phyloP scores from a whole-genome alignment of 192 early-diverging fungal species.

The Fimicolochytrium jonesii region DNA sequence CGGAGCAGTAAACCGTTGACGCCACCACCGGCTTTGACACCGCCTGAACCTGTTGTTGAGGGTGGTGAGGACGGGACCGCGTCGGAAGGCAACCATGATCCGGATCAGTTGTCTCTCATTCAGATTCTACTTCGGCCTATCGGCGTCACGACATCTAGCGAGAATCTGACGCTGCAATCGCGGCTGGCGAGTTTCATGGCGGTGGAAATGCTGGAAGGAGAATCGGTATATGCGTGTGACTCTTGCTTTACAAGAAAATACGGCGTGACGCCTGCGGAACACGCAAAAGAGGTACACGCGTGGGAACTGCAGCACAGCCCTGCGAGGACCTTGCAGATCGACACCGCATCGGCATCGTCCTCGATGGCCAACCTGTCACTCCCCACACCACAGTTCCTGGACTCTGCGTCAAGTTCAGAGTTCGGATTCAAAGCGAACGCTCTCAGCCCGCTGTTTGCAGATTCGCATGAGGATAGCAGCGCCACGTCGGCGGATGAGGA shows the following conservation, averaged over 20 bases:
- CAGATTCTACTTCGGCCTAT: conserved; percentile 12
- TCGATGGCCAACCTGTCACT: no score
- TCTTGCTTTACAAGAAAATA: conserved; percentile 47
- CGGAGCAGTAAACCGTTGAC: background rate
- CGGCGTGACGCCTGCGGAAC: conserved; percentile 12
- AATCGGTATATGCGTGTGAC: conserved; percentile 61
- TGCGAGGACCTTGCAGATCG: background rate
- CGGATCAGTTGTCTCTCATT: conserved; percentile 6
- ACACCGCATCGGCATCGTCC: no score
- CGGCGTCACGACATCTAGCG: background rate
- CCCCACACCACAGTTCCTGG: no score
- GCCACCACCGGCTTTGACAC: background rate
- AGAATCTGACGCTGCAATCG: conserved; percentile 9
- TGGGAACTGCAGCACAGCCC: background rate
- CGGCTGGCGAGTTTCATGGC: conserved; percentile 46
- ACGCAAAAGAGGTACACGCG: background rate
- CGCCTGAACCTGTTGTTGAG: background rate
- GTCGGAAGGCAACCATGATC: background rate
- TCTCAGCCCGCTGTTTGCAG: no score
- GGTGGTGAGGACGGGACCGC: background rate
- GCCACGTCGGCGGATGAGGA: no score
- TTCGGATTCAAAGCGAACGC: no score
- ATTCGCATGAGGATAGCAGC: no score
- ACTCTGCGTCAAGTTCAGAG: no score
- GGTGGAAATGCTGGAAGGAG: conserved; percentile 60